A percentile compares a stretch with the other conserved stretches of the same genome.
phyloP scores from a whole-genome alignment of 2,329 filamentous ascomycete species.

The Leptographium lundbergii region DNA sequence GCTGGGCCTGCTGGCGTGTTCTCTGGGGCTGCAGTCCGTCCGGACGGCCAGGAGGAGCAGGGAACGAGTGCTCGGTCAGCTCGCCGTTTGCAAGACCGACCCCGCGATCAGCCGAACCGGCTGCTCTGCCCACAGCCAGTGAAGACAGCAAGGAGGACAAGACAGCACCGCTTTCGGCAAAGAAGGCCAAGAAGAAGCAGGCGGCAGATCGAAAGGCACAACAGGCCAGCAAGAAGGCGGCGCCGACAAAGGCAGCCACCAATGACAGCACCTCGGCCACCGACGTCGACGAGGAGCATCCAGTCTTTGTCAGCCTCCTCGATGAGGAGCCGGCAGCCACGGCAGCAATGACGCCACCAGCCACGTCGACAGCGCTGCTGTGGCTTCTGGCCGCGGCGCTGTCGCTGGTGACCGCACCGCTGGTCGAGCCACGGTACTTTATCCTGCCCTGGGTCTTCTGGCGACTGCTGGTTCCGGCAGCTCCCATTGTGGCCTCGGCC shows the following conservation, averaged over 20 bases:
- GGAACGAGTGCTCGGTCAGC: constrained; percentile 1
- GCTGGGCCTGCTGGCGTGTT: constrained; percentile 53
- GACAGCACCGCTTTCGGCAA: background rate
- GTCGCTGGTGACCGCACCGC: constrained; percentile 73
- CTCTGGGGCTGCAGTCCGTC: constrained; percentile 30
- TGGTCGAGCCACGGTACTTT: constrained; percentile 93
- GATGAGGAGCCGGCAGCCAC: constrained; percentile 16
- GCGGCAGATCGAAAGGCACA: background rate
- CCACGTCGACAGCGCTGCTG: constrained; percentile 40
- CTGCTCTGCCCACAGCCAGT: background rate
- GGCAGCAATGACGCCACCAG: constrained; percentile 18
- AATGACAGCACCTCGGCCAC: background rate
- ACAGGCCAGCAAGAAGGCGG: background rate
- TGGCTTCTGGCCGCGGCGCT: constrained; percentile 58
- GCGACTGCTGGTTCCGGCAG: constrained; percentile 61
- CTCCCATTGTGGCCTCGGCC: background rate
- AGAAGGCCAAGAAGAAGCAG: background rate
- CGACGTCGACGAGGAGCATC: background rate
- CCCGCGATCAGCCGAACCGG: background rate
- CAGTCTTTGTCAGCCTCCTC: constrained; percentile 10
- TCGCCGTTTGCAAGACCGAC: constrained; percentile 7
- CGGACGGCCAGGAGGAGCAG: background rate
- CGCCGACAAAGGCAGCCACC: background rate
- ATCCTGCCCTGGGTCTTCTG: constrained; percentile 92
- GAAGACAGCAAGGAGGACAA: background rate